Base-by-base conservation (phyloP, 345 rosid species). In the Gynandropsis gynandra region DNA sequence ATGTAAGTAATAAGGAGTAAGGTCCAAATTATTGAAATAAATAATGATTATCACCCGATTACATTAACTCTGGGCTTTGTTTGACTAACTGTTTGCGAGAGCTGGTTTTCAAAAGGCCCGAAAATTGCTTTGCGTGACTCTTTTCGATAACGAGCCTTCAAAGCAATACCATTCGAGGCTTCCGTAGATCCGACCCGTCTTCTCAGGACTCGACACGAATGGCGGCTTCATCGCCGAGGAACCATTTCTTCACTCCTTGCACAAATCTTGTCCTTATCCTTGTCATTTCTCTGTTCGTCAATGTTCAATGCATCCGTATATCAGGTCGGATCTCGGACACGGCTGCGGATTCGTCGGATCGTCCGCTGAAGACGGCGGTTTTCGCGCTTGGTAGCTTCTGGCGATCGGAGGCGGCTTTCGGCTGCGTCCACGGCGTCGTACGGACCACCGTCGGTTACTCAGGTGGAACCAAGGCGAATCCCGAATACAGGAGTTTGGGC, bases 351-450 rank as follows among this genome's bases (percentile, higher is more conserved):
- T 65, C 69, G 1, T 66, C 80, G 1, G 75, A 69, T 40, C 81
- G 47, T 5, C 76, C 71, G 0, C 44, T 67, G 4, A 79, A 70
- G 55, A 66, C 70, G 0, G 96, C 98, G 9, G 87, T 87, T 40
- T 87, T 87, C 33, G 74, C 98, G 13, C 84, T 87, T 3, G 96
- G 98, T 0, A 74, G 98, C 78, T 90, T 90, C 84, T 90, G 83
- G 98, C 70, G 98, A 72, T 87, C 96, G 17, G 98, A 90, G 49
- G 83, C 98, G 1, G 84, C 74, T 4, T 90, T 90, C 60, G 96
- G 98, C 0, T 90, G 98, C 75, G 62, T 82, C 42, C 44, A 76
- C 15, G 98, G 98, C 48, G 89, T 87, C 20, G 73, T 84, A 0
- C 81, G 87, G 35, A 87, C 96, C 19, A 76, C 85, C 0, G 68